Evolutionary conservation across 768 basidiomycete species (phyloP), one percentile per base, ranked within the genome.

Genomic region (Clitopilus passeckerianus): DNA sequence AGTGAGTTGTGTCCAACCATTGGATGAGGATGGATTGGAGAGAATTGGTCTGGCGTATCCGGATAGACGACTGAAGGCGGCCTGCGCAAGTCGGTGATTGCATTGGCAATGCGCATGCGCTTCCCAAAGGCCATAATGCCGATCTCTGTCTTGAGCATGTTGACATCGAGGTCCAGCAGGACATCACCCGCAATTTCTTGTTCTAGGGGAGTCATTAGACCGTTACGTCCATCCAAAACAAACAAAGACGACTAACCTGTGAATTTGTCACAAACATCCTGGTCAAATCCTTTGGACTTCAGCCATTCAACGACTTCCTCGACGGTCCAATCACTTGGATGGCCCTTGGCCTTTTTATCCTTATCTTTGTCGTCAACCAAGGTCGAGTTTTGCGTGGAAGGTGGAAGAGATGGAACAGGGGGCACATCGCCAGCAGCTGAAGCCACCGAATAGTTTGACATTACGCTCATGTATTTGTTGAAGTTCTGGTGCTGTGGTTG

Each of bases 131-230:
- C 94, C 67, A 82, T 77, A 63, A 99, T 93, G 22, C 95, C 97
- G 57, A 99, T 89, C 75, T 98, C 95, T 9, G 76, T 80, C 75
- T 98, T 98, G 66, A 99, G 87, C 15, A 97, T 80, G 67, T 89
- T 90, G 57, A 88, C 85, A 62, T 98, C 94, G 60, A 98, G 89
- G 67, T 97, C 96, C 58, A 98, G 86, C 6, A 99, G 84, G 33
- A 98, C 92, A 66, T 99, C 97, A 18, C 97, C 97, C 0, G 95
- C 92, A 57, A 99, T 98, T 76, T 99, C 97, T 85, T 99, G 95
- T 75, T 98, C 96, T 95, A 69, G 24, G 1, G 54, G 60, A 63
- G 27, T 62, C 54, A 41, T 60, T 53, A 57, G 50, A 53, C 34
- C 34, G 10, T 20, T 57, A 46, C 1, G 57, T 34, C 8, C 18